Conservation (phyloP, 331 rosid genomes). For the Quercus phellos region DNA sequence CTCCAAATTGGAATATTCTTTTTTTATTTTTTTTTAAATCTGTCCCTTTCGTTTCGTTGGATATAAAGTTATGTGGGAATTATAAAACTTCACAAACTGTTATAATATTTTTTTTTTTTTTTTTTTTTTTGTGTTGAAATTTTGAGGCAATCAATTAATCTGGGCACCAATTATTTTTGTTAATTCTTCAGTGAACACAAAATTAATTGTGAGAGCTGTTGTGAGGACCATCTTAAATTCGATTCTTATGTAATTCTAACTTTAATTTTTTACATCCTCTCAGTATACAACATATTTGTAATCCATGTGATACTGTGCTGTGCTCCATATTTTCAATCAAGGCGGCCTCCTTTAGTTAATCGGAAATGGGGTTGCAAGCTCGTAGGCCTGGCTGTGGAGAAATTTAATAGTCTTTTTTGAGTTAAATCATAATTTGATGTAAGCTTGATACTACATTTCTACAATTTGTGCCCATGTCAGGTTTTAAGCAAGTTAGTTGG, state of each 20-base stretch:
- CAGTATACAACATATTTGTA: too few relatives aligned
- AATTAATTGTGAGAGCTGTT: background rate
- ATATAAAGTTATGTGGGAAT: slow-evolving; percentile 31
- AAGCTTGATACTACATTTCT: too few relatives aligned
- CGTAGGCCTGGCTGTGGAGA: background rate
- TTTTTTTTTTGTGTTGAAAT: background rate
- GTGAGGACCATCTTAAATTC: background rate
- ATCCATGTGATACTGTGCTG: too few relatives aligned
- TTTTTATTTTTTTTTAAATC: background rate
- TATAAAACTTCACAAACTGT: slow-evolving; percentile 5
- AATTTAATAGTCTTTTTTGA: background rate
- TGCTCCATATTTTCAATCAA: background rate
- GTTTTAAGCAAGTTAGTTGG: too few relatives aligned
- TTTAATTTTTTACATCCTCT: too few relatives aligned
- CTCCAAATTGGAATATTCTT: slow-evolving; percentile 9
- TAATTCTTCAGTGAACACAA: background rate
- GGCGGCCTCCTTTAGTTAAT: background rate
- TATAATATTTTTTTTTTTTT: background rate
- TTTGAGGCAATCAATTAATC: too few relatives aligned
- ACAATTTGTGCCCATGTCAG: too few relatives aligned
- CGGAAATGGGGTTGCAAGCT: background rate
- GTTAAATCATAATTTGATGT: background rate
- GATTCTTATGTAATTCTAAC: background rate
- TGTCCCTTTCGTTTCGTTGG: slow-evolving; percentile 50
- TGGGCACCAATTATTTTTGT: background rate